Conservation (phyloP, 1,284 basidiomycete species). For the Xerocomus cyaneibrunnescens region DNA sequence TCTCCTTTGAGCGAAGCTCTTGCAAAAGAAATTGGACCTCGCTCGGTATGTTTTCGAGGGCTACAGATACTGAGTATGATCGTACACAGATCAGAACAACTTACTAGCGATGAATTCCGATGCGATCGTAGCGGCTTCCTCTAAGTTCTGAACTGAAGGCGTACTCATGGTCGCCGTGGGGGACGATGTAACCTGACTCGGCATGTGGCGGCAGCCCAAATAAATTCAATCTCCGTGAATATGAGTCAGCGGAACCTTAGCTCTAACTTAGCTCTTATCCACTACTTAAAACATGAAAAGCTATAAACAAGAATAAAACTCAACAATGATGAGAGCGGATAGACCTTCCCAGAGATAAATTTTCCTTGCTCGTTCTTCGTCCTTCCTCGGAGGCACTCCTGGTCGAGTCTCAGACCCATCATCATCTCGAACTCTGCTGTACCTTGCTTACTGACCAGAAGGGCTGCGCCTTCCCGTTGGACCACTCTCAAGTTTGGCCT, state of each 20-base stretch:
- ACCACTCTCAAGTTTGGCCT: not conserved
- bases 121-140: slow-evolving; percentile 66
- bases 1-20: slow-evolving; percentile 66
- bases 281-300: too few relatives aligned
- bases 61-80: slow-evolving; percentile 28
- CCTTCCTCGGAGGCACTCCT: not conserved
- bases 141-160: slow-evolving; percentile 43
- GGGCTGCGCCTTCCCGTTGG: not conserved
- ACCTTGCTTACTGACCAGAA: not conserved
- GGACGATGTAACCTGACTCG: too few relatives aligned
- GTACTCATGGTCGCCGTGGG: slow-evolving; percentile 30
- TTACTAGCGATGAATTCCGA: slow-evolving; percentile 69
- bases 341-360: slow-evolving; percentile 2
- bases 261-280: too few relatives aligned
- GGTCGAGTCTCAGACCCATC: slow-evolving; percentile 5
- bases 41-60: slow-evolving; percentile 72
- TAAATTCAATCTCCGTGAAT: slow-evolving; percentile 25
- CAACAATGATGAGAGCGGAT: too few relatives aligned
- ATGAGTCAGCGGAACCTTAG: slow-evolving; percentile 18
- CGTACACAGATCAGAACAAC: slow-evolving; percentile 25
- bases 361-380: not conserved
- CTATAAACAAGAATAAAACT: too few relatives aligned
- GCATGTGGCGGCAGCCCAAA: too few relatives aligned
- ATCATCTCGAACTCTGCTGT: not conserved
- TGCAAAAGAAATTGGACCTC: slow-evolving; percentile 71